Evolutionary conservation across 495 filamentous ascomycete species (phyloP).

Genomic region (Astrocystis sublimbata): DNA sequence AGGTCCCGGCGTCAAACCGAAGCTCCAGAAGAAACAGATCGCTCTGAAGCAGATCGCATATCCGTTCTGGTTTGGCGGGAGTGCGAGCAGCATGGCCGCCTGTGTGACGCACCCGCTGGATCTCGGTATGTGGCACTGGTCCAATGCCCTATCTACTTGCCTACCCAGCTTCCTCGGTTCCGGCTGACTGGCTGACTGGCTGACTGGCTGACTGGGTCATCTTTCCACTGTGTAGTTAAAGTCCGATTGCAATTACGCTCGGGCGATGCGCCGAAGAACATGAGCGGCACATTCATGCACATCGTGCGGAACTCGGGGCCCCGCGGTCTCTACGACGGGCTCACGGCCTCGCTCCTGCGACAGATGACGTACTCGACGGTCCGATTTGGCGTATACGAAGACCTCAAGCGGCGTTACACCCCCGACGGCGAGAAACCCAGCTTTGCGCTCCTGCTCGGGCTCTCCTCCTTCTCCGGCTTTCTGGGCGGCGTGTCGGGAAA

Average conservation of each 20-base stretch:
- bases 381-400: slow-evolving; percentile 92
- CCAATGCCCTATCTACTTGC: slow-evolving; percentile 5
- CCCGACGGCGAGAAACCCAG: slow-evolving; percentile 58
- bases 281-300: slow-evolving; percentile 80
- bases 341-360: slow-evolving; percentile 88
- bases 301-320: slow-evolving; percentile 65
- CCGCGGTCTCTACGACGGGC: slow-evolving; percentile 78
- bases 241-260: slow-evolving; percentile 86
- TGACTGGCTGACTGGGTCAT: too few species aligned
- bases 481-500: slow-evolving; percentile 90
- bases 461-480: slow-evolving; percentile 82
- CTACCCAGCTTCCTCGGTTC: not conserved
- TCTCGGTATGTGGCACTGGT: slow-evolving; percentile 56
- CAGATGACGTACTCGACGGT: slow-evolving; percentile 92
- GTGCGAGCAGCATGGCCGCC: slow-evolving; percentile 85
- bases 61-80: slow-evolving; percentile 95
- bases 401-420: slow-evolving; percentile 67
- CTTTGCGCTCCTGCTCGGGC: slow-evolving; percentile 70
- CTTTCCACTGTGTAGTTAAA: slow-evolving; percentile 35
- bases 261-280: slow-evolving; percentile 64
- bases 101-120: slow-evolving; percentile 89
- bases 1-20: slow-evolving; percentile 20
- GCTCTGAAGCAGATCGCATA: slow-evolving; percentile 54
- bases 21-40: slow-evolving; percentile 32
- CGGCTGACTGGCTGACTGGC: slow-evolving; percentile 29